Evolutionary conservation across 1,284 basidiomycete species (phyloP).

Genomic region (Boletus semigastroideus): DNA sequence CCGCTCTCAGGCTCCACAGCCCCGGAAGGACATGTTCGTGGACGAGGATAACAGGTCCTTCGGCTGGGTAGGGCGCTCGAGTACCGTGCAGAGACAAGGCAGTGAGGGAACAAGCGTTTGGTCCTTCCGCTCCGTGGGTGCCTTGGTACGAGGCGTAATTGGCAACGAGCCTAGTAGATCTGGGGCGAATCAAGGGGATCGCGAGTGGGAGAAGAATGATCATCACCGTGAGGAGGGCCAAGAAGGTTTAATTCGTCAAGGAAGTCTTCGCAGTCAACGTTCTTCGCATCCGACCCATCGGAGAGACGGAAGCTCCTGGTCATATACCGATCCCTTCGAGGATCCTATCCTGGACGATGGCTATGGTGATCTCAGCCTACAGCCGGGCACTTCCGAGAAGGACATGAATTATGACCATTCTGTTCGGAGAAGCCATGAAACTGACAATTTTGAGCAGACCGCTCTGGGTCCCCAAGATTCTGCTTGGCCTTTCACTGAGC

Average conservation of each 20-base stretch:
- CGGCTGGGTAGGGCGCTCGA: constrained; percentile 32
- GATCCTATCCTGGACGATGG: constrained; percentile 23
- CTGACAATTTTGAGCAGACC: constrained; percentile 28
- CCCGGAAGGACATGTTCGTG: constrained; percentile 68
- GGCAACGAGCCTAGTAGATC: constrained; percentile 35
- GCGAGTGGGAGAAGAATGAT: constrained; percentile 44
- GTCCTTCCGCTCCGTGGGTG: constrained; percentile 56
- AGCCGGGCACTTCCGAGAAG: constrained; percentile 16
- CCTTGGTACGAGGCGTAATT: constrained; percentile 35
- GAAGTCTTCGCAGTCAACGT: constrained; percentile 11
- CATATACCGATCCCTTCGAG: constrained; percentile 31
- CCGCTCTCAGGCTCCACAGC: constrained; percentile 10
- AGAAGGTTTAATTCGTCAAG: constrained; percentile 24
- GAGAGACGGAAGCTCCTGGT: constrained; percentile 18
- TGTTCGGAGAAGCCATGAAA: constrained; percentile 39
- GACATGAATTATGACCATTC: constrained; percentile 26
- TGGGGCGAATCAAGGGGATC: constrained; percentile 34
- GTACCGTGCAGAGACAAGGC: constrained; percentile 34
- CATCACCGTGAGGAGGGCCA: constrained; percentile 12
- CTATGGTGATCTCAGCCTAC: constrained; percentile 18
- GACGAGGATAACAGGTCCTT: constrained; percentile 69
- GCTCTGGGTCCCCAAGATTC: constrained; percentile 28
- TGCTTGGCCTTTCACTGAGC: constrained; percentile 25
- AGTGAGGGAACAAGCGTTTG: constrained; percentile 42
- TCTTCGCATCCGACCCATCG: constrained; percentile 10